Evolutionary conservation across 23 red algal genomes (phyloP), one percentile per base, ranked within the genome.

Genomic region (Pyropia yezoensis): DNA sequence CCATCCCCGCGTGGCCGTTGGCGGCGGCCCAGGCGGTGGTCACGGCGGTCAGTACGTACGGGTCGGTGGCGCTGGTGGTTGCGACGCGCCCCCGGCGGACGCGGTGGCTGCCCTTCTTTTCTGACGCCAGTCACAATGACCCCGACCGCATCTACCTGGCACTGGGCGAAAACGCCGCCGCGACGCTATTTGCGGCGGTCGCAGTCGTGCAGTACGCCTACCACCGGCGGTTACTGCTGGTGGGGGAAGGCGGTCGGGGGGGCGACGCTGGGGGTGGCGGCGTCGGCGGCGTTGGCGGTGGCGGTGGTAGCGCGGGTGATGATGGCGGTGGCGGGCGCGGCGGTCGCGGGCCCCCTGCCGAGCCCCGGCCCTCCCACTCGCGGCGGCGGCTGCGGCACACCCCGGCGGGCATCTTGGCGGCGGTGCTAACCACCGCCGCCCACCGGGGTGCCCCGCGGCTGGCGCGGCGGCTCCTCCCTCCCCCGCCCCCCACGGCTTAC

Each of bases 91-190:
- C 69, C 3, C 21, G 27, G 14, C 69, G 69, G 23, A 7, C 69
- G 23, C 69, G 69, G 17, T 18, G 14, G 3, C 23, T 74, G 12
- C 69, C 69, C 50, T 74, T 74, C 26, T 74, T 59, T 55, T 56
- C 47, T 53, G 69, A 74, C 52, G 34, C 69, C 3, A 56, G 52
- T 18, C 69, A 74, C 52, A 21, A 57, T 53, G 69, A 74, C 50
- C 69, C 69, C 5, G 69, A 74, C 19, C 69, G 69, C 28, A 57
- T 74, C 69, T 24, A 59, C 50, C 54, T 74, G 15, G n/a, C 50
- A 4, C 6, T 54, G 23, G 69, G 69, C 8, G 69, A 74, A 53
- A 74, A 74, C 69, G 18, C 59, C 19, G 69, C 69, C 17, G 55
- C 52, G 26, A 59, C 59, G 52, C 59, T 74, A 20, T 17, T 74